Evolutionary conservation across 202 grass and related monocot genomes (phyloP), one percentile per base, ranked within the genome.

Genomic region (Musa balbisiana): DNA sequence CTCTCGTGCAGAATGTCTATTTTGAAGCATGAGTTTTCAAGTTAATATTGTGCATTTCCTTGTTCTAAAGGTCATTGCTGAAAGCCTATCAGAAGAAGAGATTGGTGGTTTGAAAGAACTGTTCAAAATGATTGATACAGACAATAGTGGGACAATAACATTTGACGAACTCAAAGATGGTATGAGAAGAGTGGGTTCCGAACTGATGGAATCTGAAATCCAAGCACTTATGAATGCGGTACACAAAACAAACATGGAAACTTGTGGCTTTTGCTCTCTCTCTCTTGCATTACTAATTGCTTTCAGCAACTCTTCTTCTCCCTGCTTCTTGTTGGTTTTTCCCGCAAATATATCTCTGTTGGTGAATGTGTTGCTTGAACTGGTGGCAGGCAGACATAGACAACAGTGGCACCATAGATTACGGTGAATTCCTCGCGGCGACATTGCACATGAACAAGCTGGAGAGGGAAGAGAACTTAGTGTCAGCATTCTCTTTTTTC

Each of bases 71-170:
- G 96, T 99, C 73, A 99, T 99, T 82, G 96, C 96, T 73, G 96
- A 95, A 87, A 99, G 89, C 71, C 78, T 99, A 14, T 95, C 89
- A 20, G 96, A 99, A 85, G 96, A 99, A 89, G 91, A 99, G 89
- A 99, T 99, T 83, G 96, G 88, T 65, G 96, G 96, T 56, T 85
- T 99, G 73, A 99, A 92, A 76, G 95, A 99, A 78, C 64, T 99
- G 82, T 99, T 99, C 84, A 95, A 92, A 77, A 99, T 92, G 91
- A 95, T 99, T 73, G 96, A 99, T 82, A 88, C 96, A 14, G 91
- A 99, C 79, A 89, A 83, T 72, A 99, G 96, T 77, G 96, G 96
- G 52, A 90, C 91, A 71, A 99, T 99, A 81, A 99, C 96, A 73
- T 92, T 95, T 82, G 96, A 95, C 82, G 91, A 99, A 73, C 87